Percentiles rank a stretch among this genome's conserved stretches.
phyloP scores from a whole-genome alignment of 78 protist genomes.

The Bodo saltans region DNA sequence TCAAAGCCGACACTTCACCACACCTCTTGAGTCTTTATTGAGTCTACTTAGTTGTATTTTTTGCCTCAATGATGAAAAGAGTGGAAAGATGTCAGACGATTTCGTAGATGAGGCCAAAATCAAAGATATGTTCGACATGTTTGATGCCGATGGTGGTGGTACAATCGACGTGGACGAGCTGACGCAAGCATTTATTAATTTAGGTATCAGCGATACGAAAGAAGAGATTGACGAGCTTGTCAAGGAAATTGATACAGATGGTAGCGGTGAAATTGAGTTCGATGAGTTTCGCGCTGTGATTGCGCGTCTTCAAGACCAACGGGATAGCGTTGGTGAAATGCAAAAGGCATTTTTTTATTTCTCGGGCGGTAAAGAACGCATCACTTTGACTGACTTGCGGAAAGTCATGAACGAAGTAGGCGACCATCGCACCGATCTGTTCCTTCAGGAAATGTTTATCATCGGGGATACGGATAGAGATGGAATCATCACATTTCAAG shows the following conservation, averaged over 20 bases:
- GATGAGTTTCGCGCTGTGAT: background rate
- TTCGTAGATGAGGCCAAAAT: background rate
- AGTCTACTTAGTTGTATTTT: too few species aligned
- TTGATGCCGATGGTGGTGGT: background rate
- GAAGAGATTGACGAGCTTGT: background rate
- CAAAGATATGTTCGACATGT: background rate
- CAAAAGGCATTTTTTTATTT: conserved; percentile 46
- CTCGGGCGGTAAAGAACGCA: conserved; percentile 91
- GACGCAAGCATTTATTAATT: background rate
- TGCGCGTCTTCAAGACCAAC: background rate
- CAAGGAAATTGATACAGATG: conserved; percentile 11
- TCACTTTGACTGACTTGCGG: conserved; percentile 84
- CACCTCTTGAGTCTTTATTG: too few species aligned
- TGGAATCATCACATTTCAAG: background rate
- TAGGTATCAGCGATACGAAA: conserved; percentile 6
- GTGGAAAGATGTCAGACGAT: too few species aligned
- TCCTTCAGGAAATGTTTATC: background rate
- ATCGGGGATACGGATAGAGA: background rate
- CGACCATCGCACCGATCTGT: conserved; percentile 23
- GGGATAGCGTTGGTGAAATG: conserved; percentile 5
- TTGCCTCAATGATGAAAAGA: too few species aligned
- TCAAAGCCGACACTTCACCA: too few species aligned
- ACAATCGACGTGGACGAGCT: background rate
- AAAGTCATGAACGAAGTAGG: conserved; percentile 75
- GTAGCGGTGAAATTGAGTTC: background rate